Evolutionary conservation across 257 asterid genomes (phyloP).

Genomic region (Solanum rostratum): DNA sequence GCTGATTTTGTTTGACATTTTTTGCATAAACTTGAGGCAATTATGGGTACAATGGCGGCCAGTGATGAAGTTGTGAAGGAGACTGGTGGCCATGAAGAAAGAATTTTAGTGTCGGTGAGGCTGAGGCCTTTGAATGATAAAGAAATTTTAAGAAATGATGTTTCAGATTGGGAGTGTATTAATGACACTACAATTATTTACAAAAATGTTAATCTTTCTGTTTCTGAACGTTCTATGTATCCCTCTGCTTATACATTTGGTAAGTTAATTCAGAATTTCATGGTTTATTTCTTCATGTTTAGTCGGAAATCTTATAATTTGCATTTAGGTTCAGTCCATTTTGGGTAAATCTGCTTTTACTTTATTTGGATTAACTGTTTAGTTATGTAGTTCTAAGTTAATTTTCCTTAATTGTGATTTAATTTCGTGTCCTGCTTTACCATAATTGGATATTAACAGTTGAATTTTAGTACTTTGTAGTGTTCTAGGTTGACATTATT

Average conservation of each 20-base stretch:
- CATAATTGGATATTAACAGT: not conserved
- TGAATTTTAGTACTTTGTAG: not conserved
- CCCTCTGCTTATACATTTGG: slow-evolving; percentile 83
- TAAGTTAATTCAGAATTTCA: slow-evolving; percentile 14
- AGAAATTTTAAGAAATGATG: slow-evolving; percentile 66
- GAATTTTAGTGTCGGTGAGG: slow-evolving; percentile 89
- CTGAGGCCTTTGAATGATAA: slow-evolving; percentile 73
- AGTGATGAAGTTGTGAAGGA: not conserved
- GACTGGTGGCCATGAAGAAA: slow-evolving; percentile 45
- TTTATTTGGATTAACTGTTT: not conserved
- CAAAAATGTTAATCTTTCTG: slow-evolving; percentile 60
- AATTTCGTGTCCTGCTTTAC: not conserved
- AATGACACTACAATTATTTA: slow-evolving; percentile 60
- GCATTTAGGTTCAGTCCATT: not conserved
- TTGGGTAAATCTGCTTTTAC: not conserved
- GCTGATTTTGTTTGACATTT: not conserved
- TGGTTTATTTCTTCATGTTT: not conserved
- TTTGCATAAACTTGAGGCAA: not conserved
- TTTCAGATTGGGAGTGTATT: slow-evolving; percentile 93
- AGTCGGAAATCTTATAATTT: not conserved
- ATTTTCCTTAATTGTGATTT: not conserved
- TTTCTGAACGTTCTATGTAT: slow-evolving; percentile 77
- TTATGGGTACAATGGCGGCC: slow-evolving; percentile 17
- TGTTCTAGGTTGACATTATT: not conserved
- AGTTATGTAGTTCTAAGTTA: not conserved